Evolutionary conservation across 208 protist species (phyloP).

Genomic region (Trypanosoma lewisi): DNA sequence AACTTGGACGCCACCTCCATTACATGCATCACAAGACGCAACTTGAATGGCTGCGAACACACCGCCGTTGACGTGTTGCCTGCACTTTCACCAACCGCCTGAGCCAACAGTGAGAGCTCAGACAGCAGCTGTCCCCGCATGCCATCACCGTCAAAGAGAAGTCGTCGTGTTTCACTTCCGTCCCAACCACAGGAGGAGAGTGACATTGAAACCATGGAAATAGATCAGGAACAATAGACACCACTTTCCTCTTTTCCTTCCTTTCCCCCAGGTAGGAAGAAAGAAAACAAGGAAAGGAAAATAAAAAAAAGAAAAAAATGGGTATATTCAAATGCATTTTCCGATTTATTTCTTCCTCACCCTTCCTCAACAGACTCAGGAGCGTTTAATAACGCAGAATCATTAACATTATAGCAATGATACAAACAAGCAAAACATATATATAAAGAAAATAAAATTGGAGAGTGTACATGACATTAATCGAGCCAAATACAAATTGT

Average conservation of each 20-base stretch:
- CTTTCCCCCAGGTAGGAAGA: too few species aligned
- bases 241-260: too few species aligned
- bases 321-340: not conserved
- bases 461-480: not conserved
- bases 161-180: slow-evolving; percentile 1
- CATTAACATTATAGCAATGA: not conserved
- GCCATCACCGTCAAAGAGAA: slow-evolving; percentile 16
- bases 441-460: slow-evolving; percentile 18
- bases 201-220: slow-evolving; percentile 1
- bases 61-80: not conserved
- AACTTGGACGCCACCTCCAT: slow-evolving; percentile 16
- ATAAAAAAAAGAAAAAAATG: not conserved
- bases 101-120: slow-evolving; percentile 19
- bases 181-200: not conserved
- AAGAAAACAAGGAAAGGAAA: not conserved
- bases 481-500: not conserved
- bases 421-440: slow-evolving; percentile 4
- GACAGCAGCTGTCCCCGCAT: slow-evolving; percentile 24
- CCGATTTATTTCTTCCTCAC: too few species aligned
- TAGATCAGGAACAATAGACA: too few species aligned
- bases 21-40: slow-evolving; percentile 18
- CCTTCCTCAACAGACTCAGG: too few species aligned
- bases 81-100: not conserved
- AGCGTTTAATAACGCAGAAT: too few species aligned
- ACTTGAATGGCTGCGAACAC: not conserved